phyloP scores from a whole-genome alignment of 78 protist genomes.

The Planoprotostelium fungivorum region DNA sequence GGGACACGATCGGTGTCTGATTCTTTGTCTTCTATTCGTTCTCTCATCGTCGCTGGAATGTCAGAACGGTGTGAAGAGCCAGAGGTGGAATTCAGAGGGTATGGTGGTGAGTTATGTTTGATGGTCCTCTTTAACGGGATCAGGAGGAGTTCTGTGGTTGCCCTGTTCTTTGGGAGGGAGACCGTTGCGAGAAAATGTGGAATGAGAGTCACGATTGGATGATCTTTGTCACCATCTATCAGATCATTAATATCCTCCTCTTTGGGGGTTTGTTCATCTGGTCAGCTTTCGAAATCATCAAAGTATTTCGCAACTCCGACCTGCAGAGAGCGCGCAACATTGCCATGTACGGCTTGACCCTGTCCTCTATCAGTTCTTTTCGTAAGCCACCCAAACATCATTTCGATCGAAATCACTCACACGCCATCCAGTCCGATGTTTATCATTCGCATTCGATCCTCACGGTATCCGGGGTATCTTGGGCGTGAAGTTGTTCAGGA shows the following conservation, averaged over 20 bases:
- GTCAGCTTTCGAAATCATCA: not conserved
- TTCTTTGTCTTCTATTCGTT: too few species aligned
- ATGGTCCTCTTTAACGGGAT: not conserved
- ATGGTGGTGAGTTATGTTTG: too few species aligned
- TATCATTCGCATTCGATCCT: not conserved
- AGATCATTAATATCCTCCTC: not conserved
- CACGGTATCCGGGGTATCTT: not conserved
- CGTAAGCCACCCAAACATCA: not conserved
- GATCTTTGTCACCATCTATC: not conserved
- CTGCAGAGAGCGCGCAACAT: not conserved
- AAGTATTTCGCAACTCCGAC: not conserved
- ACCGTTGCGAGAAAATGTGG: not conserved
- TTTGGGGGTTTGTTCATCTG: not conserved
- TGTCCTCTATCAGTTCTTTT: not conserved
- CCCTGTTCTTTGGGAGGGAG: not conserved
- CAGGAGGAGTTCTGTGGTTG: not conserved
- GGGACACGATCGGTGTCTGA: too few species aligned
- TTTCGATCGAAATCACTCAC: not conserved
- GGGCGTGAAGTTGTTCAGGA: not conserved
- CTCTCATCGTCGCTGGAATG: too few species aligned
- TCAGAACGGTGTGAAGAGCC: too few species aligned
- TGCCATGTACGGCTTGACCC: not conserved
- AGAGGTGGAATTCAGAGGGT: too few species aligned
- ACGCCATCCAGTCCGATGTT: not conserved
- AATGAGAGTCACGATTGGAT: not conserved